Evolutionary conservation across 2,329 filamentous ascomycete species (phyloP).

Genomic region (Cordyceps cateniannulata): DNA sequence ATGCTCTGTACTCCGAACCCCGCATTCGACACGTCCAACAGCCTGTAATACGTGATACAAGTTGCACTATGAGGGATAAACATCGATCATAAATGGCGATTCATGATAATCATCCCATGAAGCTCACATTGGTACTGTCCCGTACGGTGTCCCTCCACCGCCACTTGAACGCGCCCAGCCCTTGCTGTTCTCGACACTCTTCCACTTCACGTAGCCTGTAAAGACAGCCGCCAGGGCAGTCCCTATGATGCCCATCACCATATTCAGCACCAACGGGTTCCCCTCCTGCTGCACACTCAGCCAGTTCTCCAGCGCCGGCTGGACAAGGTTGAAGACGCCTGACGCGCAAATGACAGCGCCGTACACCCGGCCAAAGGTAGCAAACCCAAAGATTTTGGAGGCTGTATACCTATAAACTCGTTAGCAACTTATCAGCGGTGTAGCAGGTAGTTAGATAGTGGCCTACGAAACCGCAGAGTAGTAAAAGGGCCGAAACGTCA

Average conservation of each 20-base stretch:
- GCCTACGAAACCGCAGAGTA: slow-evolving; percentile 66
- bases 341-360: slow-evolving; percentile 68
- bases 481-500: slow-evolving; percentile 67
- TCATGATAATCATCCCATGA: too few relatives aligned
- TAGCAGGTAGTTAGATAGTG: too few relatives aligned
- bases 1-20: too few relatives aligned
- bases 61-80: too few relatives aligned
- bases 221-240: slow-evolving; percentile 24
- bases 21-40: too few relatives aligned
- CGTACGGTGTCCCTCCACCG: background rate
- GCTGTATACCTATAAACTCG: slow-evolving; percentile 2
- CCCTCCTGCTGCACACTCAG: slow-evolving; percentile 56
- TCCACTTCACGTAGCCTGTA: background rate
- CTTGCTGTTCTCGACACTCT: background rate
- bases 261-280: slow-evolving; percentile 59
- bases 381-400: slow-evolving; percentile 67
- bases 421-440: background rate
- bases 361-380: slow-evolving; percentile 75
- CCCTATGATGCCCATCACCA: slow-evolving; percentile 47
- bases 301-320: slow-evolving; percentile 62
- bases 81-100: too few relatives aligned
- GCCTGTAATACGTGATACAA: too few relatives aligned
- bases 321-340: slow-evolving; percentile 64
- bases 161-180: background rate
- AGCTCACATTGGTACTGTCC: background rate